Conservation (phyloP, 306 rosid species). For the Oemleria cerasiformis region DNA sequence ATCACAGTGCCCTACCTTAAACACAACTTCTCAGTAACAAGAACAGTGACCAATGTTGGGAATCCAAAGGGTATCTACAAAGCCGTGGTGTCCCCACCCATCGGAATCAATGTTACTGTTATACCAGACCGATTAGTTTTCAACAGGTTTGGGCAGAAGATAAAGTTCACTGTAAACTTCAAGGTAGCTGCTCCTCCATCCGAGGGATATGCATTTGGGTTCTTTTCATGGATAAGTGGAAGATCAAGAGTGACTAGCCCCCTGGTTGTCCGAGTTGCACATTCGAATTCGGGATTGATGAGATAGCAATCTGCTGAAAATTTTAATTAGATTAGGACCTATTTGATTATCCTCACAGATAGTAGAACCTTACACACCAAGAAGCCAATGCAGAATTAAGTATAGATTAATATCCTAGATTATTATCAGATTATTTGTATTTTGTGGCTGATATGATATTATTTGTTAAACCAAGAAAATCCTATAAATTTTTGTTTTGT, state of each 20-base stretch:
- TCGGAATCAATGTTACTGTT: slow-evolving; percentile 64
- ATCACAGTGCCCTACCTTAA: slow-evolving; percentile 63
- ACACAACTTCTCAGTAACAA: slow-evolving; percentile 45
- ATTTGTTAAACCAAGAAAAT: background rate
- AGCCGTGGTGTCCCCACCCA: slow-evolving; percentile 50
- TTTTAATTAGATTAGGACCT: slow-evolving; percentile 30
- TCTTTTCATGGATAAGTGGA: slow-evolving; percentile 55
- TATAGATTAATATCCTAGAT: slow-evolving; percentile 2
- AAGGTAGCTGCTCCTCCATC: slow-evolving; percentile 53
- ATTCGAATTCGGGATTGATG: slow-evolving; percentile 41
- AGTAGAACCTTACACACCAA: slow-evolving; percentile 11
- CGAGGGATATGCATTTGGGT: slow-evolving; percentile 65
- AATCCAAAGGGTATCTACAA: slow-evolving; percentile 46
- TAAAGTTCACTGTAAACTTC: slow-evolving; percentile 55
- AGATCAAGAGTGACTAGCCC: slow-evolving; percentile 56
- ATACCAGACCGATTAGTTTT: slow-evolving; percentile 53
- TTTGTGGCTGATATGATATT: background rate
- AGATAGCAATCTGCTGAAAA: slow-evolving; percentile 31
- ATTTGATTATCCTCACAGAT: slow-evolving; percentile 19
- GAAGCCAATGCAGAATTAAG: slow-evolving; percentile 16
- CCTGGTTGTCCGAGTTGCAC: slow-evolving; percentile 49
- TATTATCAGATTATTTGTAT: slow-evolving; percentile 8
- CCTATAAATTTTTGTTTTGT: background rate
- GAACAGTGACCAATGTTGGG: slow-evolving; percentile 73
- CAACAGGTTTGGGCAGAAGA: slow-evolving; percentile 51